Percentiles rank a stretch among this genome's conserved stretches.
Conservation (phyloP, 768 basidiomycete genomes). For the Stropharia rugosoannulata region DNA sequence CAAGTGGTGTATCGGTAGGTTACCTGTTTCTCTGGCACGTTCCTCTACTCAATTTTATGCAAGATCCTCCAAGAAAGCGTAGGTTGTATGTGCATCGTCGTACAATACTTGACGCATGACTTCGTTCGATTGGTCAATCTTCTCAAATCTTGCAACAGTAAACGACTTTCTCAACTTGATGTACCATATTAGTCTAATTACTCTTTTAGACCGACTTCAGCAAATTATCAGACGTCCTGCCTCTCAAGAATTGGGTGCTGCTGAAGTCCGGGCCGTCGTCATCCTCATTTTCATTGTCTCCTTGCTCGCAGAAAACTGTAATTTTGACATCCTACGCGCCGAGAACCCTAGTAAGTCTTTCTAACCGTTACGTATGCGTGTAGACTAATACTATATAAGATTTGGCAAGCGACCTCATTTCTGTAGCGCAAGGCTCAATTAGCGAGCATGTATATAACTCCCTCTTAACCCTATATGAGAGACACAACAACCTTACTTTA, state of each 20-base stretch:
- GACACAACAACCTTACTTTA: conserved; percentile 54
- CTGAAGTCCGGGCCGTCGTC: conserved; percentile 55
- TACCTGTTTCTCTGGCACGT: neutral
- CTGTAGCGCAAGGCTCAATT: conserved; percentile 65
- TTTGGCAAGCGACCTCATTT: conserved; percentile 54
- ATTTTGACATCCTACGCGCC: conserved; percentile 75
- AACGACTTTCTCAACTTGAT: conserved; percentile 17
- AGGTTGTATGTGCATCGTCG: conserved; percentile 87
- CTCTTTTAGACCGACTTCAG: conserved; percentile 55
- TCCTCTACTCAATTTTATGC: neutral
- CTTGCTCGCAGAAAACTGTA: conserved; percentile 83
- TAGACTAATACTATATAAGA: conserved; percentile 30
- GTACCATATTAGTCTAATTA: neutral
- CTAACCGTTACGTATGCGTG: neutral
- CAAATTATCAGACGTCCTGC: conserved; percentile 49
- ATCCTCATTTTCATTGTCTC: conserved; percentile 85
- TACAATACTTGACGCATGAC: conserved; percentile 85
- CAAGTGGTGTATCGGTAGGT: conserved; percentile 56
- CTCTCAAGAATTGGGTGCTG: conserved; percentile 37
- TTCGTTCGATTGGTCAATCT: conserved; percentile 75
- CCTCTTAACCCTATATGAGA: conserved; percentile 72
- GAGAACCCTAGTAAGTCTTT: conserved; percentile 56
- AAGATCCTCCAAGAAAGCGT: conserved; percentile 90
- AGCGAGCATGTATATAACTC: conserved; percentile 81
- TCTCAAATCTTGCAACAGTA: conserved; percentile 84